These are phyloP conservation scores for Talaromyces sp. DNA, from an alignment of 2,329 filamentous ascomycete species.

Conservation along the genomic window DNA sequence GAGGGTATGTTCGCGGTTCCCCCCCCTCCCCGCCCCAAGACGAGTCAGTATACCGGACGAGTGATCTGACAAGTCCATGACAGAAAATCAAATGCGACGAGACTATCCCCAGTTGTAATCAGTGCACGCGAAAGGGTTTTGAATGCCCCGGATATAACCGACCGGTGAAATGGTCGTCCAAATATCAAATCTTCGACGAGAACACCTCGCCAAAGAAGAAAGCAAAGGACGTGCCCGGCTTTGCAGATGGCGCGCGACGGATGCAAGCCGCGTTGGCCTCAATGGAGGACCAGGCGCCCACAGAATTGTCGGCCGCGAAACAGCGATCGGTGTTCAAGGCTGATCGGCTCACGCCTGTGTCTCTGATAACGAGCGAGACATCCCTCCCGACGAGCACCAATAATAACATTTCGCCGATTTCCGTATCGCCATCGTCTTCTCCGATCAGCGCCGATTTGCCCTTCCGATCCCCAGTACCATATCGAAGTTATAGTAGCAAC, in stretches of 20 bases:
- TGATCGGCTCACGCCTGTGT: neutral
- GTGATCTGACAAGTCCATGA: neutral
- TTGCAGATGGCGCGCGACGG: neutral
- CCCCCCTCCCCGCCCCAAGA: neutral
- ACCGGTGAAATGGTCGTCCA: slow-evolving; percentile 5
- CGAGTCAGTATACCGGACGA: neutral
- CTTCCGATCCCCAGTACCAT: neutral
- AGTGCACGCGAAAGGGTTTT: slow-evolving; percentile 2
- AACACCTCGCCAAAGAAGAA: neutral
- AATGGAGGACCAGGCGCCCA: neutral
- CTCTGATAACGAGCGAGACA: neutral
- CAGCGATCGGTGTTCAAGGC: neutral
- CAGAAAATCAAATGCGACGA: slow-evolving; percentile 9
- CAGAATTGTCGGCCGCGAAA: neutral
- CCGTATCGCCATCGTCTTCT: neutral
- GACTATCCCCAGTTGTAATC: slow-evolving; percentile 4
- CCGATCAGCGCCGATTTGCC: neutral
- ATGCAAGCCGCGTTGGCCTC: neutral
- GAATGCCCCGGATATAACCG: slow-evolving; percentile 7
- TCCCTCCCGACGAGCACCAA: neutral
- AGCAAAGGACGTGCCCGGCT: neutral
- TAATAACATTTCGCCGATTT: neutral
- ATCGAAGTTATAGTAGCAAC: neutral
- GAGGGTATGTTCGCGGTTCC: neutral
- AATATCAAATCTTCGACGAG: neutral